phyloP scores from a whole-genome alignment of 345 rosid genomes.

The Gossypium mustelinum region DNA sequence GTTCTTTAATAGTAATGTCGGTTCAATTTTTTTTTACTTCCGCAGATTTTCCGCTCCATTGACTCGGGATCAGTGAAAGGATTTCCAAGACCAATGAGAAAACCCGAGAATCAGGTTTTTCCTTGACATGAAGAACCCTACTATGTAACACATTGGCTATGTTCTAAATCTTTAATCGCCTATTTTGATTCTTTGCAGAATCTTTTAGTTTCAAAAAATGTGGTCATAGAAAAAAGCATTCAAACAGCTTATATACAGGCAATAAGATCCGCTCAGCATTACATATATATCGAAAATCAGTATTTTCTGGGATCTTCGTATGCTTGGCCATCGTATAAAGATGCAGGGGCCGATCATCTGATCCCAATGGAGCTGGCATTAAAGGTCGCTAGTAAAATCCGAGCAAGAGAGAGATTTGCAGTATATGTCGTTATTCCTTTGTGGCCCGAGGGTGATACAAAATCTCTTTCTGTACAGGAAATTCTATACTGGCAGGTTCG shows the following conservation, averaged over 20 bases:
- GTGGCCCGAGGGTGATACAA: constrained; percentile 99
- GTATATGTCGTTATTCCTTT: constrained; percentile 83
- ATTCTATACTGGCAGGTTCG: constrained; percentile 93
- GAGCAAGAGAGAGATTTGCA: constrained; percentile 81
- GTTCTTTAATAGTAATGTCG: not conserved
- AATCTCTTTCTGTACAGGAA: constrained; percentile 73
- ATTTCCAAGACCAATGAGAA: constrained; percentile 42
- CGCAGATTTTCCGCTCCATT: constrained; percentile 67
- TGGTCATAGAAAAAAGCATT: constrained; percentile 87
- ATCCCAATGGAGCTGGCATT: constrained; percentile 95
- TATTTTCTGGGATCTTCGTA: constrained; percentile 96
- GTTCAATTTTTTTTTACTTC: not conserved
- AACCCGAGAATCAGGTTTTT: constrained; percentile 44
- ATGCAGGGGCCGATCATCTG: constrained; percentile 97
- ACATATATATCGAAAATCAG: constrained; percentile 95
- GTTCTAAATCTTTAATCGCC: not conserved
- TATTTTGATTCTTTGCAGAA: constrained; percentile 46
- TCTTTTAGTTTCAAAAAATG: constrained; percentile 56
- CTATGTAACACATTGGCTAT: not conserved
- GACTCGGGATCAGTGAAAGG: constrained; percentile 64
- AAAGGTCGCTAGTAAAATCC: constrained; percentile 84
- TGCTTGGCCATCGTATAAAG: constrained; percentile 82
- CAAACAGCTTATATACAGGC: constrained; percentile 94
- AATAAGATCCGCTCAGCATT: constrained; percentile 96
- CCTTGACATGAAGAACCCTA: not conserved